Evolutionary conservation across 176 grass and related monocot species (phyloP), one percentile per base, ranked within the genome.

Genomic region (Oryza brachyantha): DNA sequence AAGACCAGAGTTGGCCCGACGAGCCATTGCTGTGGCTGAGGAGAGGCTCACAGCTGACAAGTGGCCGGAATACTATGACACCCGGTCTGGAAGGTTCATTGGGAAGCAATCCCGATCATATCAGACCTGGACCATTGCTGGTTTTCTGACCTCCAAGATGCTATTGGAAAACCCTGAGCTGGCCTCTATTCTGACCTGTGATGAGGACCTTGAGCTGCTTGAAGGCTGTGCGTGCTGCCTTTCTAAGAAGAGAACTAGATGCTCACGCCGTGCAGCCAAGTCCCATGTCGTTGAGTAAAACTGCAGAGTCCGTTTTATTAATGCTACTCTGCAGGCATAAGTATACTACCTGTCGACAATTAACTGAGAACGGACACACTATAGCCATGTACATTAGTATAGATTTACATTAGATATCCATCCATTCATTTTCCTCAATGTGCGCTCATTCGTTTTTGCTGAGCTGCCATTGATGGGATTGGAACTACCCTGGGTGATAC

Each of bases 51-150:
- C 88, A 72, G 80, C 75, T 70, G 96, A 98, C 83, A 90, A 94
- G 62, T 98, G 96, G 96, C 96, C 96, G 0, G 94, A 97, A 74
- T 99, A 99, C 50, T 99, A 99, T 10, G 96, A 99, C 80, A 93
- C 92, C 29, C 85, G 65, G 32, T 89, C 96, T 61, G 92, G 92
- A 42, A 90, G 86, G 67, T 99, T 99, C 50, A 82, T 91, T 2
- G 96, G 92, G 64, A 99, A 99, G 81, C 96, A 99, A 71, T 95
- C 96, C 17, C 88, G 88, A n/a, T 89, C 93, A 57, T 91, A 95
- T 75, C 96, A 99, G 78, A 99, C 96, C 76, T 99, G 96, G 96
- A 99, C 96, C 28, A 83, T 95, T 66, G 96, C 96, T 50, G 92
- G 96, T 52, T 93, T 99, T 68, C 92, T 99, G 71, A 87, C 92